A percentile compares a stretch with the other conserved stretches of the same genome.
phyloP scores from a whole-genome alignment of 768 basidiomycete species.

The Russula sp. region DNA sequence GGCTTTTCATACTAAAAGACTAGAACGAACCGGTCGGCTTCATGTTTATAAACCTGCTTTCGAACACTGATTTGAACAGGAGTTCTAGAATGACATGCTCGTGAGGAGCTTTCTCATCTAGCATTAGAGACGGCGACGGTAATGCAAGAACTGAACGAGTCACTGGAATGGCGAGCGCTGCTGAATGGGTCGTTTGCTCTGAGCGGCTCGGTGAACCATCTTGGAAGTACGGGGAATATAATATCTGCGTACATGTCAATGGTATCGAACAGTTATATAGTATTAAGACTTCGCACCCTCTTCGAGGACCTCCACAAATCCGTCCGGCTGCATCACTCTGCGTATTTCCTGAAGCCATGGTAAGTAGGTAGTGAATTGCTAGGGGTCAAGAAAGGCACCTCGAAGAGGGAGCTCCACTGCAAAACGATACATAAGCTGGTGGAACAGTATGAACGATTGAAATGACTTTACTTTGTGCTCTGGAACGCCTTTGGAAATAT shows the following conservation, averaged over 20 bases:
- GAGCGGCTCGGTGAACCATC: constrained; percentile 74
- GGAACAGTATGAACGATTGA: constrained; percentile 20
- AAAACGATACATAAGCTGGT: constrained; percentile 50
- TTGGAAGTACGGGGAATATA: constrained; percentile 70
- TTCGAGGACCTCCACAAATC: constrained; percentile 68
- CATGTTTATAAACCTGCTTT: constrained; percentile 32
- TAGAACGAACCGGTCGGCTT: constrained; percentile 30
- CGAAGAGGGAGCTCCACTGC: constrained; percentile 24
- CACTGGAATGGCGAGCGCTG: constrained; percentile 12
- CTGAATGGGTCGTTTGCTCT: constrained; percentile 38
- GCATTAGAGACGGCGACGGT: constrained; percentile 17
- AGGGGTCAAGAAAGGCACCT: constrained; percentile 10
- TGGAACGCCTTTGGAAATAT: constrained; percentile 63
- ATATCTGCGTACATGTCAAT: constrained; percentile 48
- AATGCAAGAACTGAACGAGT: constrained; percentile 6
- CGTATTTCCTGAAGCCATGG: constrained; percentile 59
- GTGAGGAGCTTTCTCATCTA: constrained; percentile 20
- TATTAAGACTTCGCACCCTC: constrained; percentile 49
- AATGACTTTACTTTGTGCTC: constrained; percentile 40
- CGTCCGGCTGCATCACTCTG: constrained; percentile 66
- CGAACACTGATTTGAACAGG: constrained; percentile 31
- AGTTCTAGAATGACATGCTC: constrained; percentile 29
- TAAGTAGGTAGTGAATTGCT: constrained; percentile 12
- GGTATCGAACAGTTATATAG: not conserved
- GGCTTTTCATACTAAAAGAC: not conserved